Evolutionary conservation across 345 rosid species (phyloP).

Genomic region (Arabis alpina): DNA sequence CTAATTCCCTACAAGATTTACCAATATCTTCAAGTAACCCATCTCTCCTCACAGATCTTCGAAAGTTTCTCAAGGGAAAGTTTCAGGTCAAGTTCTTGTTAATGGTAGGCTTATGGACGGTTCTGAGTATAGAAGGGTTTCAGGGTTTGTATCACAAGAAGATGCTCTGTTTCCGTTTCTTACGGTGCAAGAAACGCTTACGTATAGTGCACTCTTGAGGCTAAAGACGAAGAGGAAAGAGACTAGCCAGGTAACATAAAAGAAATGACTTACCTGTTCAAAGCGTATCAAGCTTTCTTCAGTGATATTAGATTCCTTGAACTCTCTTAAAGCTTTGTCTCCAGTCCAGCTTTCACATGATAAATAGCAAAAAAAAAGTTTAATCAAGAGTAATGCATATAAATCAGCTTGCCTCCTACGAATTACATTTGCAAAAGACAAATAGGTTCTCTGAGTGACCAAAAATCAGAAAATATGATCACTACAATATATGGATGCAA

Average conservation of each 20-base stretch:
- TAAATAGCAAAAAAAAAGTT: too few relatives aligned
- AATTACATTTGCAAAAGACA: too few relatives aligned
- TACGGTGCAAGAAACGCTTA: conserved; percentile 81
- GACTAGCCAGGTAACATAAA: conserved; percentile 39
- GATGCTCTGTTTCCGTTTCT: conserved; percentile 83
- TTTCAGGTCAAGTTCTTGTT: conserved; percentile 67
- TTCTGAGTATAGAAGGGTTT: conserved; percentile 58
- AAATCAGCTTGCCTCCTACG: too few relatives aligned
- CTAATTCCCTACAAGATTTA: too few relatives aligned
- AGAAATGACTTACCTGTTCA: conserved; percentile 56
- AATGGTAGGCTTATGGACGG: conserved; percentile 62
- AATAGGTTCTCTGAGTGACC: too few relatives aligned
- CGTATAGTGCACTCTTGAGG: conserved; percentile 80
- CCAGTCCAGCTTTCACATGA: conserved; percentile 79
- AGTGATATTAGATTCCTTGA: conserved; percentile 82
- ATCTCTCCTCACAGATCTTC: too few relatives aligned
- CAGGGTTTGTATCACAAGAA: conserved; percentile 87
- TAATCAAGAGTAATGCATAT: too few relatives aligned
- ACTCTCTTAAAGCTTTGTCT: conserved; percentile 81
- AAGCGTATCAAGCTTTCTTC: conserved; percentile 88
- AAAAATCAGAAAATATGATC: too few relatives aligned
- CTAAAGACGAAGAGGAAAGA: conserved; percentile 57
- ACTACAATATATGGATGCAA: too few relatives aligned
- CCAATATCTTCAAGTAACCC: too few relatives aligned
- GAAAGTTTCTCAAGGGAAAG: conserved; percentile 49